Percentiles rank a stretch among this genome's conserved stretches.
Conservation (phyloP, 768 basidiomycete genomes). For the Kwoniella sp. region DNA sequence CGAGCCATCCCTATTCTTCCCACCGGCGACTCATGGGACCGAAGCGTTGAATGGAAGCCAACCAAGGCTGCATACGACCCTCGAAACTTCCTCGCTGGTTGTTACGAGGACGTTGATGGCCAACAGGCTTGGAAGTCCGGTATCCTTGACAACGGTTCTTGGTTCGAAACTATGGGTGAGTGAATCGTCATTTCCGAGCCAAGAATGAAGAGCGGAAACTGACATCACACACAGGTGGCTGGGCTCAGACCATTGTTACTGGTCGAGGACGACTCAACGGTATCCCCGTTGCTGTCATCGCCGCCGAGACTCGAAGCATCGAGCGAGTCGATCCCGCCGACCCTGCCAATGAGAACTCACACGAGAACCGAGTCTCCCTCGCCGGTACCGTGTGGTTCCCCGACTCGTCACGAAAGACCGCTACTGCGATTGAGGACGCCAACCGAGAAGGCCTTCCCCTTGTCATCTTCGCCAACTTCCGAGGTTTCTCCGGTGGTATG, state of each 20-base stretch:
- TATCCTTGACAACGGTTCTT: conserved; percentile 95
- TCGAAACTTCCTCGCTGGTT: conserved; percentile 96
- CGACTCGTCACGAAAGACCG: conserved; percentile 98
- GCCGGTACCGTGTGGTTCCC: conserved; percentile 99
- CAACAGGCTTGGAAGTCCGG: conserved; percentile 73
- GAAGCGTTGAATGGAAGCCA: conserved; percentile 82
- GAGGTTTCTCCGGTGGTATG: conserved; percentile 94
- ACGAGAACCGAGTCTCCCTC: conserved; percentile 97
- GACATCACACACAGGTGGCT: conserved; percentile 60
- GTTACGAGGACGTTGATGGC: conserved; percentile 72
- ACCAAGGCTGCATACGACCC: conserved; percentile 93
- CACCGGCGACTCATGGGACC: conserved; percentile 82
- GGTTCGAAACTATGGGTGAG: conserved; percentile 90
- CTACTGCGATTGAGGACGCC: conserved; percentile 98
- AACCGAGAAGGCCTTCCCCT: conserved; percentile 94
- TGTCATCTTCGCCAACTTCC: conserved; percentile 99
- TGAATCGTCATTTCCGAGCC: too few relatives aligned
- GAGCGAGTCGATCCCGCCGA: conserved; percentile 96
- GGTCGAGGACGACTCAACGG: conserved; percentile 95
- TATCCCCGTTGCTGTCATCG: conserved; percentile 96
- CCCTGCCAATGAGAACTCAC: conserved; percentile 92
- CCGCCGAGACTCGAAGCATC: conserved; percentile 83
- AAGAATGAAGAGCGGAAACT: background rate
- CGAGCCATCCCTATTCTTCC: conserved; percentile 74
- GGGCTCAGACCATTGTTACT: conserved; percentile 98